Percentiles rank a stretch among this genome's conserved stretches.
Evolutionary conservation across 2,329 filamentous ascomycete genomes (phyloP).

Genomic region (Mycosphaerella sp.): DNA sequence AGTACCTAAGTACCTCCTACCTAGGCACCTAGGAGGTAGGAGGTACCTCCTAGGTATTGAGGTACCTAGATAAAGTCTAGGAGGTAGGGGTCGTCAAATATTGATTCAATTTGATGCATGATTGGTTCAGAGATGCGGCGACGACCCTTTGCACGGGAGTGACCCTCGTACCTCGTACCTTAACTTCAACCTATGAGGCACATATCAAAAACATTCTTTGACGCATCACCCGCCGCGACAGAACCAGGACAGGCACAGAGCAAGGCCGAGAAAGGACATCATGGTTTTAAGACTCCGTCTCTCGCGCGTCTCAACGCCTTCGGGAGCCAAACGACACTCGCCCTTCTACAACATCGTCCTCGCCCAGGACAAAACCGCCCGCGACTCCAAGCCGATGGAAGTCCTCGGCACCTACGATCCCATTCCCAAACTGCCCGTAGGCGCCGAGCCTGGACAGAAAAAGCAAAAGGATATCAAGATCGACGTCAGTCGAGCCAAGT

Average conservation of each 20-base stretch:
- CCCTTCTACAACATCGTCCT: slow-evolving; percentile 97
- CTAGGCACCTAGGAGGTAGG: no score
- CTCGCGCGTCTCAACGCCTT: slow-evolving; percentile 70
- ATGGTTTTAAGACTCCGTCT: slow-evolving; percentile 93
- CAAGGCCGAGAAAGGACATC: not conserved
- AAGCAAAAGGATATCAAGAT: slow-evolving; percentile 89
- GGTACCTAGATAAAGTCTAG: not conserved
- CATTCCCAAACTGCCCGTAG: slow-evolving; percentile 51
- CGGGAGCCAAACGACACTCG: slow-evolving; percentile 58
- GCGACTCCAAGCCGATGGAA: slow-evolving; percentile 83
- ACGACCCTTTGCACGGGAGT: not conserved
- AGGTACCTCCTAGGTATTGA: not conserved
- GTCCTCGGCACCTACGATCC: slow-evolving; percentile 68
- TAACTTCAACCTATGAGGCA: not conserved
- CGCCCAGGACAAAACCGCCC: slow-evolving; percentile 79
- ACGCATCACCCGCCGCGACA: no score
- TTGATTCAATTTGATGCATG: not conserved
- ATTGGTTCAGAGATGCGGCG: not conserved
- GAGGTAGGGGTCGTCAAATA: not conserved
- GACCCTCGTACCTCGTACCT: no score
- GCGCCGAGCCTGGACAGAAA: slow-evolving; percentile 48
- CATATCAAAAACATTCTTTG: no score
- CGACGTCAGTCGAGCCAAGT: slow-evolving; percentile 72
- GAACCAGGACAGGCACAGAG: no score
- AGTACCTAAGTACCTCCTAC: not conserved